Evolutionary conservation across 2,329 filamentous ascomycete genomes (phyloP).

Genomic region (Waltergamsia citrina): DNA sequence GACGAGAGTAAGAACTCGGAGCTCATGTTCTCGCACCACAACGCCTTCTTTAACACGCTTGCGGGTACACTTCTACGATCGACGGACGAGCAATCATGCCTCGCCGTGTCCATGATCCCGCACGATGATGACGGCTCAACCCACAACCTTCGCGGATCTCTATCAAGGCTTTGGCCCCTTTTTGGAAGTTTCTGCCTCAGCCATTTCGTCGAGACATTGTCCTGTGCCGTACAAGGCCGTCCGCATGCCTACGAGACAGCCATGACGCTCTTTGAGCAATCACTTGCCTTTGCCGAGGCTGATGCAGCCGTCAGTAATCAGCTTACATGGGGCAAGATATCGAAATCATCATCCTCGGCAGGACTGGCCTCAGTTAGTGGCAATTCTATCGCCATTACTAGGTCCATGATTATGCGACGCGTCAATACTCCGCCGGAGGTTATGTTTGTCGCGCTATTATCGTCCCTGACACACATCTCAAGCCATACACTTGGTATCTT

Average conservation of each 20-base stretch:
- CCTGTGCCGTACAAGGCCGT: slow-evolving; percentile 79
- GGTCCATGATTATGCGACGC: slow-evolving; percentile 62
- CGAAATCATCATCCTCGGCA: slow-evolving; percentile 18
- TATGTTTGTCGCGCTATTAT: slow-evolving; percentile 78
- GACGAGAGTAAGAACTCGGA: slow-evolving; percentile 54
- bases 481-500: slow-evolving; percentile 77
- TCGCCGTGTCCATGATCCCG: slow-evolving; percentile 62
- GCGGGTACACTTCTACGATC: slow-evolving; percentile 65
- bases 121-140: slow-evolving; percentile 37
- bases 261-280: slow-evolving; percentile 96
- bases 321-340: slow-evolving; percentile 51
- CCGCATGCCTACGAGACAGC: slow-evolving; percentile 76
- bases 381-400: slow-evolving; percentile 37
- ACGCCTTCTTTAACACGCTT: slow-evolving; percentile 60
- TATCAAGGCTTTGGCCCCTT: slow-evolving; percentile 66
- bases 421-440: slow-evolving; percentile 89
- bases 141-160: slow-evolving; percentile 60
- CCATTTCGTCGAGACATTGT: slow-evolving; percentile 82
- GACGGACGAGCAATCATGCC: slow-evolving; percentile 65
- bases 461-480: slow-evolving; percentile 76
- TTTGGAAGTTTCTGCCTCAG: slow-evolving; percentile 63
- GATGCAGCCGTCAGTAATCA: slow-evolving; percentile 79
- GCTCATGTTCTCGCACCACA: slow-evolving; percentile 61
- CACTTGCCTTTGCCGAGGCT: slow-evolving; percentile 89
- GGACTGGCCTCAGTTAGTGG: background rate